These are phyloP conservation scores for Bruguiera hainesii DNA, from an alignment of 441 rosid genomes.

Conservation along the genomic window DNA sequence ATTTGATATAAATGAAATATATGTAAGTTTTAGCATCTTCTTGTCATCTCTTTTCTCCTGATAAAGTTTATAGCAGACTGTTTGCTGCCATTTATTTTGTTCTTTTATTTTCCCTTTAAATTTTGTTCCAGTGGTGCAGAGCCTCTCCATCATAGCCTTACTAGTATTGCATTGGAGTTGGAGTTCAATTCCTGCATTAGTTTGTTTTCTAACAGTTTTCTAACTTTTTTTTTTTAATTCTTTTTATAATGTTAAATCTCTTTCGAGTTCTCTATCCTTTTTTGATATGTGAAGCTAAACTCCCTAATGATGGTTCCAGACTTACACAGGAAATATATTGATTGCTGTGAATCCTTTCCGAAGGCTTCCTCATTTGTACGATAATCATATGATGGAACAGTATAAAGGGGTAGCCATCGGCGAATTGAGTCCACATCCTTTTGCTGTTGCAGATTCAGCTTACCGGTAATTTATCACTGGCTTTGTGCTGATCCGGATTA, in stretches of 20 bases:
- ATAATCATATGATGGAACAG: slow-evolving; percentile 81
- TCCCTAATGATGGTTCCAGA: slow-evolving; percentile 44
- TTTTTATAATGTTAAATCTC: neutral
- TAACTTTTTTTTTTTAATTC: neutral
- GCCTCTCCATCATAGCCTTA: too few species aligned
- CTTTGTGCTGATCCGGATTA: neutral
- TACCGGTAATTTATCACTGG: slow-evolving; percentile 51
- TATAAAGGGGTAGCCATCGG: slow-evolving; percentile 92
- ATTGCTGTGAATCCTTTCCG: slow-evolving; percentile 97
- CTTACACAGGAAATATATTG: slow-evolving; percentile 88
- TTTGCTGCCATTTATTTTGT: too few species aligned
- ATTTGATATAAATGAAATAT: slow-evolving; percentile 75
- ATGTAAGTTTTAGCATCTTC: slow-evolving; percentile 51
- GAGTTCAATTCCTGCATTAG: slow-evolving; percentile 2
- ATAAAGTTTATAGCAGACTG: neutral
- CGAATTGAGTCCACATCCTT: slow-evolving; percentile 94
- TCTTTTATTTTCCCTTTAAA: too few species aligned
- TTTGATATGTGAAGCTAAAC: slow-evolving; percentile 24
- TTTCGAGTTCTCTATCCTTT: slow-evolving; percentile 2
- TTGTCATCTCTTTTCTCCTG: slow-evolving; percentile 6
- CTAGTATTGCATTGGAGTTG: neutral
- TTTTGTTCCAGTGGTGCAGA: too few species aligned
- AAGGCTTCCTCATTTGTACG: slow-evolving; percentile 86
- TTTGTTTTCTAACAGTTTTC: neutral
- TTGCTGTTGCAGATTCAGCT: slow-evolving; percentile 96